phyloP scores from a whole-genome alignment of 805 yeast genomes.

The Kluyveromyces siamensis region DNA sequence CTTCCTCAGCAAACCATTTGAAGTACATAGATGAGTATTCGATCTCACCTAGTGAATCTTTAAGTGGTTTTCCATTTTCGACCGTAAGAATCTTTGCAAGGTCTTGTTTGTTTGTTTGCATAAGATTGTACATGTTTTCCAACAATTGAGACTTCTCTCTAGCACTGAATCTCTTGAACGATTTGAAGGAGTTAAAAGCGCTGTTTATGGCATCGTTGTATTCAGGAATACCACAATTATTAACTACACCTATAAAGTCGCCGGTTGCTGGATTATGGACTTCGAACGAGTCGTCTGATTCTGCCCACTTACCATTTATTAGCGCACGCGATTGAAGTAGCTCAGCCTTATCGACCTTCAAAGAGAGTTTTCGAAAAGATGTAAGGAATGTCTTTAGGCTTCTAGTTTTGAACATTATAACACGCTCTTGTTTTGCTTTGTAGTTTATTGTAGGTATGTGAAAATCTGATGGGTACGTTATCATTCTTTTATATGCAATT shows the following conservation, averaged over 20 bases:
- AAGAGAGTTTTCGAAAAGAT: conserved; percentile 4
- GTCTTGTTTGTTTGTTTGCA: conserved; percentile 52
- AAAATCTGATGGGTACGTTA: no score
- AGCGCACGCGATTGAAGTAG: conserved; percentile 42
- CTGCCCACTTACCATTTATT: conserved; percentile 59
- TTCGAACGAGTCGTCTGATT: conserved; percentile 35
- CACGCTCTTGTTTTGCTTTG: no score
- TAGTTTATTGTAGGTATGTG: no score
- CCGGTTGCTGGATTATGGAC: conserved; percentile 62
- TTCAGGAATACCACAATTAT: conserved; percentile 42
- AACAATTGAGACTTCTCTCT: conserved; percentile 48
- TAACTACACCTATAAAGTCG: conserved; percentile 39
- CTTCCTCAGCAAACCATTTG: conserved; percentile 78
- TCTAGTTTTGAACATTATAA: not conserved
- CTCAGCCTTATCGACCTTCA: conserved; percentile 31
- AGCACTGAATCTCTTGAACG: conserved; percentile 45
- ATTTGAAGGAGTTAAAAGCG: conserved; percentile 45
- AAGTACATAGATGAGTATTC: conserved; percentile 57
- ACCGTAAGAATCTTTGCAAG: conserved; percentile 53
- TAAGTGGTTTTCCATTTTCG: conserved; percentile 68
- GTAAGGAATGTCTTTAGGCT: not conserved
- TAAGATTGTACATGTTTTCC: conserved; percentile 41
- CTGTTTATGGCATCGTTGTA: conserved; percentile 43
- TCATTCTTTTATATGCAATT: not conserved
- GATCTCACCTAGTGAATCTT: conserved; percentile 68